Conservation (phyloP, 2,329 filamentous ascomycete species). For the Neofusicoccum sp. region DNA sequence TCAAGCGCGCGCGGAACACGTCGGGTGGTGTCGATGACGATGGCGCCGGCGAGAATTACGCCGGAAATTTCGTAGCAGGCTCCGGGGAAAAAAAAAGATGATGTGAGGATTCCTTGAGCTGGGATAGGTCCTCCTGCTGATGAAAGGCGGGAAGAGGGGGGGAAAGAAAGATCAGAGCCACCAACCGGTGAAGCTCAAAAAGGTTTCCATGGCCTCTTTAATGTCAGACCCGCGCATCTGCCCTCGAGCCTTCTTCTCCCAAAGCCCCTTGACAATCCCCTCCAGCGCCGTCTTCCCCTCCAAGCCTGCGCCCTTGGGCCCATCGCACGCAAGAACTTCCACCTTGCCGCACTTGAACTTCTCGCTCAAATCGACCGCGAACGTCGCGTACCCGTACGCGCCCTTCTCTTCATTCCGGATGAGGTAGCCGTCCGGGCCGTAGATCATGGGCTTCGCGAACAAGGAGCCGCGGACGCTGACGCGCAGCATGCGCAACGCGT, state of each 20-base stretch:
- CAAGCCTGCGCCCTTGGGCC: conserved; percentile 31
- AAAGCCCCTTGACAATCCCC: conserved; percentile 29
- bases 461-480: conserved; percentile 33
- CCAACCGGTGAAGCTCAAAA: conserved; percentile 32
- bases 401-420: neutral
- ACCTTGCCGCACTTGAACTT: conserved; percentile 33
- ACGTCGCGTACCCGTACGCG: conserved; percentile 37
- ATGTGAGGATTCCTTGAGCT: neutral
- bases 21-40: neutral
- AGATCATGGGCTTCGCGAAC: conserved; percentile 32
- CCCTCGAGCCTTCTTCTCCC: conserved; percentile 33
- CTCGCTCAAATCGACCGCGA: conserved; percentile 38
- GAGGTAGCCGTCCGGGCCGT: conserved; percentile 10
- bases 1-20: neutral
- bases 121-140: neutral
- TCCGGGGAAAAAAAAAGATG: neutral
- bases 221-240: conserved; percentile 34
- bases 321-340: conserved; percentile 34
- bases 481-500: conserved; percentile 31
- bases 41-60: neutral
- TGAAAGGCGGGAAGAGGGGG: too few species aligned
- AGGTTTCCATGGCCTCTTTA: conserved; percentile 35
- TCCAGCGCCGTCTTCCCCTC: conserved; percentile 25
- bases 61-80: neutral
- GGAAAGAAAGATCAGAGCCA: conserved; percentile 1